Evolutionary conservation across 495 filamentous ascomycete genomes (phyloP).

Genomic region (Astrothelium subdiscretum): DNA sequence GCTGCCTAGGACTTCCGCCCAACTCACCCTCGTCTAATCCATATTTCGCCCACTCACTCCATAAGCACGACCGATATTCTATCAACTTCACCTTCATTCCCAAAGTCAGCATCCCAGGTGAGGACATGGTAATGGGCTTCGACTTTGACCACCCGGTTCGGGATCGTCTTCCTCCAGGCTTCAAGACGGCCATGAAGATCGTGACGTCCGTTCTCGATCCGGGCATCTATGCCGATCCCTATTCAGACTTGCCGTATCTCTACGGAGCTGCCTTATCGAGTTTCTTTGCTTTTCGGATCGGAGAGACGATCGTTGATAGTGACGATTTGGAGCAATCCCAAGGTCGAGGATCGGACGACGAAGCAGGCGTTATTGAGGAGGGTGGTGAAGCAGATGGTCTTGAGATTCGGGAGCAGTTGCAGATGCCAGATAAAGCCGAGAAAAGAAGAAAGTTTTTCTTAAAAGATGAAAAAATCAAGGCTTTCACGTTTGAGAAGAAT

Average conservation of each 20-base stretch:
- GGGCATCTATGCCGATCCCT: constrained; percentile 71
- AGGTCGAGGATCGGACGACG: constrained; percentile 17
- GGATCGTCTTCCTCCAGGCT: constrained; percentile 70
- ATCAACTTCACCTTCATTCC: constrained; percentile 66
- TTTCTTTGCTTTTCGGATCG: constrained; percentile 61
- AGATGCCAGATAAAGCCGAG: constrained; percentile 18
- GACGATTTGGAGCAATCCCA: neutral
- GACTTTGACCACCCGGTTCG: constrained; percentile 83
- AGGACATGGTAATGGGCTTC: constrained; percentile 78
- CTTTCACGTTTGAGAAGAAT: constrained; percentile 45
- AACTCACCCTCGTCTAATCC: constrained; percentile 35
- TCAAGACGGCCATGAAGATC: constrained; percentile 65
- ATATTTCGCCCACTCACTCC: constrained; percentile 63
- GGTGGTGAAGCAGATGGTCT: constrained; percentile 53
- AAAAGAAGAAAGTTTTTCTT: constrained; percentile 27
- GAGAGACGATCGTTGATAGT: constrained; percentile 29
- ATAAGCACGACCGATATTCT: constrained; percentile 67
- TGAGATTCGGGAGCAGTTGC: constrained; percentile 24
- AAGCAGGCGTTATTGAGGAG: constrained; percentile 47
- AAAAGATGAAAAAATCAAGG: constrained; percentile 27
- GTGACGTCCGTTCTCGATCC: constrained; percentile 86
- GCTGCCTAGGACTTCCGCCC: constrained; percentile 16
- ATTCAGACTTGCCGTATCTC: constrained; percentile 70
- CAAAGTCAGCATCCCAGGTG: constrained; percentile 48
- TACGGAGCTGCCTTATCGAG: constrained; percentile 64